Conservation (phyloP, 2,329 filamentous ascomycete genomes). For the Dryadomyces sulphureus region DNA sequence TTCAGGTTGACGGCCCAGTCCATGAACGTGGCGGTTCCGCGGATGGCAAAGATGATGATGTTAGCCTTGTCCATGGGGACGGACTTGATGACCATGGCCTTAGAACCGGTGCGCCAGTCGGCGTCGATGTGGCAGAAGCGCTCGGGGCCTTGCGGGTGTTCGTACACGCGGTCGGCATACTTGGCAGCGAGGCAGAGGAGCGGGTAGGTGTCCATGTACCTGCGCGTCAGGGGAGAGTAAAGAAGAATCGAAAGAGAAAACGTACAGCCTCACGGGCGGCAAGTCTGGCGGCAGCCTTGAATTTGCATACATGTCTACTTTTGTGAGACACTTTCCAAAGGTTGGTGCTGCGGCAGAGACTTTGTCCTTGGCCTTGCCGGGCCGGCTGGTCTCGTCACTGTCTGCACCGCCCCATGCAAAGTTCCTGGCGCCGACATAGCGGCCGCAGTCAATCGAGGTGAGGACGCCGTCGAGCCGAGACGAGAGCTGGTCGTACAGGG, state of each 20-base stretch:
- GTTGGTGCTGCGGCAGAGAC: slow-evolving; percentile 19
- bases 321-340: slow-evolving; percentile 50
- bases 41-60: slow-evolving; percentile 70
- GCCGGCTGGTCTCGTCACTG: no score
- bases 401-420: no score
- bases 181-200: slow-evolving; percentile 65
- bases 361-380: no score
- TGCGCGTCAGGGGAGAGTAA: slow-evolving; percentile 14
- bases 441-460: slow-evolving; percentile 55
- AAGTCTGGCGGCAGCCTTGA: slow-evolving; percentile 56
- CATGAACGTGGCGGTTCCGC: slow-evolving; percentile 65
- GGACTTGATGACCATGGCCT: slow-evolving; percentile 75
- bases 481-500: slow-evolving; percentile 44
- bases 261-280: slow-evolving; percentile 51
- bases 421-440: slow-evolving; percentile 14
- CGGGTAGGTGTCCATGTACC: slow-evolving; percentile 61
- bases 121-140: slow-evolving; percentile 54
- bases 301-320: slow-evolving; percentile 67
- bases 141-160: slow-evolving; percentile 45
- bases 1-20: slow-evolving; percentile 81
- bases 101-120: slow-evolving; percentile 60
- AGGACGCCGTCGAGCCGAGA: slow-evolving; percentile 52
- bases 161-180: slow-evolving; percentile 64
- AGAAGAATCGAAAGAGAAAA: slow-evolving; percentile 2
- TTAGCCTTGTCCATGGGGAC: slow-evolving; percentile 64